Evolutionary conservation across 1,139 yeast species (phyloP).

Genomic region (Suhomyces maxii): DNA sequence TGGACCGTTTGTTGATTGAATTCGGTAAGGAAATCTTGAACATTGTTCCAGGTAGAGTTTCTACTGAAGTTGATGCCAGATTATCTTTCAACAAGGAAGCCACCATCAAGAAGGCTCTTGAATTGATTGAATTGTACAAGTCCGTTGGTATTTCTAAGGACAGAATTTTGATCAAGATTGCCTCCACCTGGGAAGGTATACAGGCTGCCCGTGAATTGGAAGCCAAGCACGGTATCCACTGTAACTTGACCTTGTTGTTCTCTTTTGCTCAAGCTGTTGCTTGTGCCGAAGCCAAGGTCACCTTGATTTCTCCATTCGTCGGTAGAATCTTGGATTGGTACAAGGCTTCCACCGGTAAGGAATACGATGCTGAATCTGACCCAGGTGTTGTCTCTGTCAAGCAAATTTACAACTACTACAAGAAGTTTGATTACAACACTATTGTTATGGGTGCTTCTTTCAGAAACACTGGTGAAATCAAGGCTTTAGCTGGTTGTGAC

Average conservation of each 20-base stretch:
- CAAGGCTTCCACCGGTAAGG: slow-evolving; percentile 92
- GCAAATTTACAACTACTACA: slow-evolving; percentile 92
- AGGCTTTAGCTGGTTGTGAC: slow-evolving; percentile 96
- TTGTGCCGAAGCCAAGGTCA: slow-evolving; percentile 95
- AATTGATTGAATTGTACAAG: slow-evolving; percentile 82
- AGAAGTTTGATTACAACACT: slow-evolving; percentile 93
- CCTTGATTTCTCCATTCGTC: slow-evolving; percentile 96
- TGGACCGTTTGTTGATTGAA: slow-evolving; percentile 91
- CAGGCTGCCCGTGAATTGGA: slow-evolving; percentile 98
- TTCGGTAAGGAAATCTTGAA: slow-evolving; percentile 91
- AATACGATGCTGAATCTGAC: slow-evolving; percentile 76
- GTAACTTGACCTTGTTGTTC: slow-evolving; percentile 93
- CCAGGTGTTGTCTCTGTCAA: slow-evolving; percentile 96
- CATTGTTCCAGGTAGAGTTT: slow-evolving; percentile 98
- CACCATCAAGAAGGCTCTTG: slow-evolving; percentile 87
- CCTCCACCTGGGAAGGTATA: slow-evolving; percentile 99
- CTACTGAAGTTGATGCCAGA: slow-evolving; percentile 98
- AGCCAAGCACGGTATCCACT: slow-evolving; percentile 85
- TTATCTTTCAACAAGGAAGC: slow-evolving; percentile 93
- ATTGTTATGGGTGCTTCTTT: slow-evolving; percentile 99
- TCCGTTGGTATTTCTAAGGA: slow-evolving; percentile 82
- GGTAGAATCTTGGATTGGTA: slow-evolving; percentile 99
- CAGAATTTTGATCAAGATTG: slow-evolving; percentile 91
- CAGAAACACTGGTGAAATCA: slow-evolving; percentile 97
- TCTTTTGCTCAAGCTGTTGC: slow-evolving; percentile 98